Percentiles rank a stretch among this genome's conserved stretches.
phyloP scores from a whole-genome alignment of 345 rosid species.

The Rhodamnia argentea region DNA sequence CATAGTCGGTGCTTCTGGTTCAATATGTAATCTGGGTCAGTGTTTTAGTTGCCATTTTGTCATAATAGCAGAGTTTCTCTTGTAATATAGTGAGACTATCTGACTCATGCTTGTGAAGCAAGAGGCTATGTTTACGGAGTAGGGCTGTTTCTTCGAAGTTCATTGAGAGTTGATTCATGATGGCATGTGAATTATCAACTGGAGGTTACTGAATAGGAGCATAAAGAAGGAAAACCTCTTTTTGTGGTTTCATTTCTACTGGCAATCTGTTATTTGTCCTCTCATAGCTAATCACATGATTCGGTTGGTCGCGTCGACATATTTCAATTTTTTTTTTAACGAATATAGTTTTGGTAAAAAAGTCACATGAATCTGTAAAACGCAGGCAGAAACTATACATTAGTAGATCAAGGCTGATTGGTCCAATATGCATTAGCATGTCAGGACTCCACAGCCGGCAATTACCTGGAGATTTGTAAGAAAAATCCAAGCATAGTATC shows the following conservation, averaged over 20 bases:
- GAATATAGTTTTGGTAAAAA: too few relatives aligned
- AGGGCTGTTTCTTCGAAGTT: slow-evolving; percentile 1
- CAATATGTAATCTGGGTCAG: background rate
- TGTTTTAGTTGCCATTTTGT: background rate
- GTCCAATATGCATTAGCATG: too few relatives aligned
- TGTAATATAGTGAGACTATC: background rate
- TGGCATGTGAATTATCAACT: background rate
- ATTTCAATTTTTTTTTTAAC: too few relatives aligned
- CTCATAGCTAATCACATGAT: background rate
- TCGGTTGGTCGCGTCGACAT: background rate
- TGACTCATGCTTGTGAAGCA: background rate
- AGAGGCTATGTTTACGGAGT: background rate
- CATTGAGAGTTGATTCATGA: background rate
- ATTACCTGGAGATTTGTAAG: too few relatives aligned
- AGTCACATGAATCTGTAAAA: too few relatives aligned
- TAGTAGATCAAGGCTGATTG: too few relatives aligned
- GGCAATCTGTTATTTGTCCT: background rate
- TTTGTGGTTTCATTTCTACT: background rate
- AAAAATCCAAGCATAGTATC: too few relatives aligned
- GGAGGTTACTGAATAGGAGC: background rate
- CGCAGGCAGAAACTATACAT: too few relatives aligned
- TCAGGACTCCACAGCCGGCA: too few relatives aligned
- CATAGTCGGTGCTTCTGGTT: slow-evolving; percentile 1
- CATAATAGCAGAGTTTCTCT: background rate
- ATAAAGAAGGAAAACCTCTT: background rate